Evolutionary conservation across 179 eudicot species (phyloP).

Genomic region (Silene vulgaris): DNA sequence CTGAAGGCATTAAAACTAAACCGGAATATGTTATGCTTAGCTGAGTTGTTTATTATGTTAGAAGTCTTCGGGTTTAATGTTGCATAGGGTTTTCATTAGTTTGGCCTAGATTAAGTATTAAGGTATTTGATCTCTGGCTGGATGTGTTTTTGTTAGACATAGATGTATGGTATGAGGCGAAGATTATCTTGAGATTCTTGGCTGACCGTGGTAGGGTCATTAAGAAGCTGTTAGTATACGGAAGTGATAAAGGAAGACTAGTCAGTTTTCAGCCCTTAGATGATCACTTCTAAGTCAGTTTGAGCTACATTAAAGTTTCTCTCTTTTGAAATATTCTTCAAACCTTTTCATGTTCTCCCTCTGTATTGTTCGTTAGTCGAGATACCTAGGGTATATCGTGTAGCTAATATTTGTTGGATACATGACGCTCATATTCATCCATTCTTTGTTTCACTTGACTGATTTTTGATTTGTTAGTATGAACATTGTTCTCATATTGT

Average conservation of each 20-base stretch:
- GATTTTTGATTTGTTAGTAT: not conserved
- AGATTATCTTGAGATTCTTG: not conserved
- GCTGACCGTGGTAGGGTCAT: not conserved
- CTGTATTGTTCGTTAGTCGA: not conserved
- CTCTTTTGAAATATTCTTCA: not conserved
- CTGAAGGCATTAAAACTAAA: no score
- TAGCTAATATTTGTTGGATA: not conserved
- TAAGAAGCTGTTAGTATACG: not conserved
- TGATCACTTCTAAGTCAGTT: not conserved
- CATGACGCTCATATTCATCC: not conserved
- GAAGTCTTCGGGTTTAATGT: not conserved
- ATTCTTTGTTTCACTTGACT: not conserved
- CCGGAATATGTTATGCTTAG: not conserved
- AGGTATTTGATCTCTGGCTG: no score
- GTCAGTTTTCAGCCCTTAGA: not conserved
- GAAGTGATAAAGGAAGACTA: not conserved
- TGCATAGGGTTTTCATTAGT: not conserved
- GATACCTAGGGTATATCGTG: not conserved
- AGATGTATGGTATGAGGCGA: slow-evolving; percentile 8
- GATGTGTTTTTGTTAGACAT: not conserved
- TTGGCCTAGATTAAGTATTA: not conserved
- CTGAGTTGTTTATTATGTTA: not conserved
- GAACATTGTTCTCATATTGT: not conserved
- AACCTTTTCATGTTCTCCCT: not conserved
- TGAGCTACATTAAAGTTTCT: not conserved